Conservation (phyloP, 805 yeast species). For the Candida ovalis region DNA sequence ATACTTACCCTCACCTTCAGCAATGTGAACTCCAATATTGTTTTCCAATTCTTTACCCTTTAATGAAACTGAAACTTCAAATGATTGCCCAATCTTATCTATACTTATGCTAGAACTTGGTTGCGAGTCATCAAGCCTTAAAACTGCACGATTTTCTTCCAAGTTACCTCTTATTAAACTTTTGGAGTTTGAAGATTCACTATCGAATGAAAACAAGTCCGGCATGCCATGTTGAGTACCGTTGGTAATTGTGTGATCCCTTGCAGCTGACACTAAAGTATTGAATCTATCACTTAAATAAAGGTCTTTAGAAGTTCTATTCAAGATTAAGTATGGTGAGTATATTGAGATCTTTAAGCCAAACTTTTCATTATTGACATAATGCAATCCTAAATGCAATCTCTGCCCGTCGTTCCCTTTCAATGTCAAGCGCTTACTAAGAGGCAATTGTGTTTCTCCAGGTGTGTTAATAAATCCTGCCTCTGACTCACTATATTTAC, state of each 20-base stretch:
- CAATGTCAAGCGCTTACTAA: constrained; percentile 43
- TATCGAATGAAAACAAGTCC: constrained; percentile 80
- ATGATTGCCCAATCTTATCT: constrained; percentile 84
- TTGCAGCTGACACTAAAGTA: constrained; percentile 43
- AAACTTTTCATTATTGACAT: constrained; percentile 48
- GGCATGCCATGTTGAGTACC: constrained; percentile 44
- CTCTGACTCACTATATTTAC: constrained; percentile 62
- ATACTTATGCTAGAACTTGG: constrained; percentile 76
- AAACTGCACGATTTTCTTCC: constrained; percentile 59
- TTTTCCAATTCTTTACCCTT: constrained; percentile 54
- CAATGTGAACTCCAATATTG: constrained; percentile 68
- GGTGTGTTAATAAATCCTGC: constrained; percentile 72
- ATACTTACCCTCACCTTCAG: constrained; percentile 85
- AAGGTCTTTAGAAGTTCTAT: constrained; percentile 70
- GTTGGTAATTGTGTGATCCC: constrained; percentile 8
- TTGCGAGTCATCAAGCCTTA: constrained; percentile 64
- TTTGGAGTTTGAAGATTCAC: constrained; percentile 36
- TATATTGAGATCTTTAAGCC: constrained; percentile 68
- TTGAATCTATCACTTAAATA: constrained; percentile 55
- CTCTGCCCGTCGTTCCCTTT: constrained; percentile 63
- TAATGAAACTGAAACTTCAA: constrained; percentile 47
- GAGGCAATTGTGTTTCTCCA: constrained; percentile 15
- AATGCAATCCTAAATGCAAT: constrained; percentile 61
- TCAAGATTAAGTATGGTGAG: constrained; percentile 80
- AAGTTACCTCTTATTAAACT: constrained; percentile 28